Base-by-base conservation (phyloP, 352 stramenopile species). In the Pythium periplocum region DNA sequence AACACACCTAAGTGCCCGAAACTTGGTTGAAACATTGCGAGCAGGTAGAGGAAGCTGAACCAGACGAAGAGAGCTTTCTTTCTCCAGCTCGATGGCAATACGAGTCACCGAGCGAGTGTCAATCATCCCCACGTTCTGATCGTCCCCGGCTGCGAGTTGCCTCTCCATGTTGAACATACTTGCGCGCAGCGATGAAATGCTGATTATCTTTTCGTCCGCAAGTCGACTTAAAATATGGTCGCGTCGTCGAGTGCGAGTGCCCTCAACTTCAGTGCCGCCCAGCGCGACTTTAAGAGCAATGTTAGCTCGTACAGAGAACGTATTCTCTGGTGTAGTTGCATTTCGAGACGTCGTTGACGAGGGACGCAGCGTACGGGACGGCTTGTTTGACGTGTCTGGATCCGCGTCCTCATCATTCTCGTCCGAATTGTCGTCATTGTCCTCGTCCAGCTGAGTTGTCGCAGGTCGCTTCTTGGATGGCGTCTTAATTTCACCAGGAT, bases 21-120 rank as follows among this genome's bases (percentile, higher is more conserved):
- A 87, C 51, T 90, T 90, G 10, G 78, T 90, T 35, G 82, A 90
- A 36, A 92, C 82, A 63, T 90, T 92, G 17, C 74, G 72, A 26
- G 75, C 77, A 5, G 77, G 82, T 8, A 92, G 54, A 6, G 79
- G 79, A 2, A 90, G 63, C 50, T 92, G 75, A 33, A 90, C 42
- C 0, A 92, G 46, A 6, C 75, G 66, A 34, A 88, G 50, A 2
- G 68, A 65, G 26, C 72, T 75, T 31, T 73, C 62, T 4, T 59
- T 37, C 64, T 92, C 79, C 32, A 92, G 55, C 45, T 90, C 75
- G 10, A 67, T 67, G 1, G 77, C 82, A 49, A 92, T 85, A 32
- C 80, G 77, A 45, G 62, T 78, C 48, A 90, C 86, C 10, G 80
- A 90, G 5, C 80, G 69, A 33, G 66, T 87, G 50, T 90, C 80